These are phyloP conservation scores for Xylaria grammica DNA, from an alignment of 495 filamentous ascomycete species.

Conservation along the genomic window DNA sequence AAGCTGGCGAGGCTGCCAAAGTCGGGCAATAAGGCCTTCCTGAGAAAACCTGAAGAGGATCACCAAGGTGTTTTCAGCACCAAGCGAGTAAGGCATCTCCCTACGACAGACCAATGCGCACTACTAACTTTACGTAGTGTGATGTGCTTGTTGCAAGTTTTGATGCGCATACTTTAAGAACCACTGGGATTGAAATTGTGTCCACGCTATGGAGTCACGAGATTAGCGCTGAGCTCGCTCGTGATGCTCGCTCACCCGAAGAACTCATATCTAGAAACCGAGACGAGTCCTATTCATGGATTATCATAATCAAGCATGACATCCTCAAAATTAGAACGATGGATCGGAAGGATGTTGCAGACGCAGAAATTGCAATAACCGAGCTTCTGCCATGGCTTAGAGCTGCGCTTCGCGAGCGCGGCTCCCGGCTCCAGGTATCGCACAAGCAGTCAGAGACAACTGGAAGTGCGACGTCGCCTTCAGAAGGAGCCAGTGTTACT, in stretches of 20 bases:
- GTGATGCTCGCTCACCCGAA: constrained; percentile 74
- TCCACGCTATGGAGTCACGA: constrained; percentile 81
- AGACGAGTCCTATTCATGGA: constrained; percentile 81
- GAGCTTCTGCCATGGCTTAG: constrained; percentile 84
- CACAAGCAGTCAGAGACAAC: constrained; percentile 46
- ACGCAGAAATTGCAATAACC: constrained; percentile 74
- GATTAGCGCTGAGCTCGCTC: constrained; percentile 89
- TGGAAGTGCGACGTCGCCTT: constrained; percentile 47
- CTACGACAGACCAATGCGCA: not conserved
- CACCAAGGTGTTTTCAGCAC: constrained; percentile 62
- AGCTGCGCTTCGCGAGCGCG: constrained; percentile 79
- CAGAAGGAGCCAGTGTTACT: constrained; percentile 37
- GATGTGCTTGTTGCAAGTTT: constrained; percentile 91
- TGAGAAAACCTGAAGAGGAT: constrained; percentile 69
- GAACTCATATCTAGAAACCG: constrained; percentile 73
- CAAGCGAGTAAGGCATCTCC: constrained; percentile 60
- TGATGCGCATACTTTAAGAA: constrained; percentile 75
- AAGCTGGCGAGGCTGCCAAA: constrained; percentile 72
- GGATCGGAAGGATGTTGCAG: constrained; percentile 70
- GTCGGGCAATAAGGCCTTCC: constrained; percentile 60
- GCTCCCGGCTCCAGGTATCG: constrained; percentile 54
- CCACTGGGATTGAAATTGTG: constrained; percentile 75
- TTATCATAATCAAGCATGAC: constrained; percentile 84
- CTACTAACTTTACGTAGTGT: constrained; percentile 55
- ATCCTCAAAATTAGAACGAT: constrained; percentile 77